Base-by-base conservation (phyloP, 345 rosid species). In the Heritiera littoralis region DNA sequence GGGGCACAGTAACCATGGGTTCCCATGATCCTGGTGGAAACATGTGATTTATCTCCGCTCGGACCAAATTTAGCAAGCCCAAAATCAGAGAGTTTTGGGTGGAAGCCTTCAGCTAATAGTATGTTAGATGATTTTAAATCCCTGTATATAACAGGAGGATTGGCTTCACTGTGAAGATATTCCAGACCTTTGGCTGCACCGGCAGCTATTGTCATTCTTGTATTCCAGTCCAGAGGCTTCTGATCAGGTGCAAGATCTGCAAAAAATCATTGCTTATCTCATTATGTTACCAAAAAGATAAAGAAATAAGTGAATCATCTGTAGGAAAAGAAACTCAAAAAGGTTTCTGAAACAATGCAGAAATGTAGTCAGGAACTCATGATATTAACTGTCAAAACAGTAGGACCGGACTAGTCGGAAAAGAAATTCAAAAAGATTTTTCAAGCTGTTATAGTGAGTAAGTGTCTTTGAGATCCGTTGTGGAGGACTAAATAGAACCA, bases 61-160 rank as follows among this genome's bases (percentile, higher is more conserved):
- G 94, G 97, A 75, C 90, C 93, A 46, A 91, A 89, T 81, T 93
- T 93, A 1, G 95, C 93, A 1, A 93, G 90, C 40, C 97, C 95
- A 41, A 93, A 93, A 83, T 90, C 93, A 51, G 94, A 93, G 14
- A 91, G 92, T 78, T 88, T 91, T 0, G 93, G 85, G 7, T 86
- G 84, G 69, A 81, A 89, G 11, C 58, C 87, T 3, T 89, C 82
- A 10, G 78, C 88, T 68, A 93, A 48, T 74, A 93, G 66, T 77
- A 93, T 88, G 79, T 93, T 91, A 17, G 94, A 78, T 32, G 93
- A 70, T 75, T 91, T 91, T 80, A 93, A 56, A 76, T 93, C 95
- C 78, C 93, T 88, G 78, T 81, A 89, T 60, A 93, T 91, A 77
- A 93, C 93, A 1, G 89, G 84, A 51, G 91, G 90, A 9, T 82